Base-by-base conservation (phyloP, 2,329 filamentous ascomycete genomes). In the Venturia carpophila region DNA sequence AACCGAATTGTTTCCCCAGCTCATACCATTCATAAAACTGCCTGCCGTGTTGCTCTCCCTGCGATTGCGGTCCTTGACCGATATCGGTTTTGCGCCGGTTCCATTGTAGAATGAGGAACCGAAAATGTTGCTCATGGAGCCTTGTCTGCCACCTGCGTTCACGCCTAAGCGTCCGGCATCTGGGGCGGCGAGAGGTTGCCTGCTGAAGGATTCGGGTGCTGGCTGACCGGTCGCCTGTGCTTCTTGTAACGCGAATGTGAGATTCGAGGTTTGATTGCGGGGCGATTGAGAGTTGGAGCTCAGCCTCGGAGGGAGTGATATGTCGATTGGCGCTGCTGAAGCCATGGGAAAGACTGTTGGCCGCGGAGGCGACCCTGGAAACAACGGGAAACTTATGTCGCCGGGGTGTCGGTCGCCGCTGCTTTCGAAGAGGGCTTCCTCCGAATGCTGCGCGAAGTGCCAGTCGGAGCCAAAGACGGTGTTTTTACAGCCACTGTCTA, bases 1-100 rank as follows among this genome's bases (percentile, higher is more conserved):
- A 69, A 97, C 91, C 10, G 93, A 97, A 67, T 96, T 86, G 69
- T 92, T 93, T 73, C 93, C 93, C 92, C 93, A 99, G 77, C 92
- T 97, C 87, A 96, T 92, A 71, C 93, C 92, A 68, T 87, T 89
- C 63, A 84, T 79, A 67, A 87, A 76, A 73, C 84, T 87, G 69
- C 84, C 82, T 67, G 82, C 81, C 65, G 83, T 83, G 68, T 83
- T 78, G 74, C 83, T 85, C 74, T 87, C 83, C 69, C 84, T 76
- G 68, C 84, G 78, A 63, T 77, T 78, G 66, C 80, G 79, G 67
- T 83, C 82, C 68, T 79, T 78, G 73, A 85, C 80, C n/a, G 83
- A 83, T 68, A 88, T 87, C 49, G 84, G 83, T 68, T 82, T 81
- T 34, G 82, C 81, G 55, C 83, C 83, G 68, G 80, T 81, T 68